Evolutionary conservation across 495 filamentous ascomycete genomes (phyloP).

Genomic region (Trichoderma gamsii): DNA sequence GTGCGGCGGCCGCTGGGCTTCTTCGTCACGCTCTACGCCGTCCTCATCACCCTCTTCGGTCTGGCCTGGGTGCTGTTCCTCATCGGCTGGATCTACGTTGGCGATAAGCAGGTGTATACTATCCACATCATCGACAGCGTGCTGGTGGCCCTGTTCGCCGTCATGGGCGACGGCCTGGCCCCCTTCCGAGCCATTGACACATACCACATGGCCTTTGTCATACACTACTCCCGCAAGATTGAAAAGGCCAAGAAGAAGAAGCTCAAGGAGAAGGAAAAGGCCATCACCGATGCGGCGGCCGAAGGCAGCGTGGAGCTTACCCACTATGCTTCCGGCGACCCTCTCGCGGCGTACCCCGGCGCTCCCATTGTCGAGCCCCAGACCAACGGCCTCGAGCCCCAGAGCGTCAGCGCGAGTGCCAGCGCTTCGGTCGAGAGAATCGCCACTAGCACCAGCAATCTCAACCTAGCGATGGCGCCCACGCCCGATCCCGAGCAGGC

Average conservation of each 20-base stretch:
- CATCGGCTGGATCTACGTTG: slow-evolving; percentile 84
- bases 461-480: slow-evolving; percentile 6
- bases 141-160: slow-evolving; percentile 68
- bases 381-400: neutral
- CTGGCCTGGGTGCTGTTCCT: slow-evolving; percentile 79
- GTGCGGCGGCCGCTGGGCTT: slow-evolving; percentile 66
- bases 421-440: slow-evolving; percentile 36
- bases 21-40: slow-evolving; percentile 72
- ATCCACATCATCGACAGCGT: slow-evolving; percentile 73
- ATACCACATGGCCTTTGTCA: slow-evolving; percentile 73
- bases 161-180: slow-evolving; percentile 71
- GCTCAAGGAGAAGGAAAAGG: neutral
- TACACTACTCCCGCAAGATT: slow-evolving; percentile 29
- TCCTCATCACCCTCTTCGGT: slow-evolving; percentile 72
- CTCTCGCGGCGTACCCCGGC: slow-evolving; percentile 57
- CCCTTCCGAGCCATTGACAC: slow-evolving; percentile 74
- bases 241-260: slow-evolving; percentile 12
- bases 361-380: slow-evolving; percentile 54
- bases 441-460: slow-evolving; percentile 25
- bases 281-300: slow-evolving; percentile 14
- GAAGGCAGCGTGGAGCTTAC: neutral
- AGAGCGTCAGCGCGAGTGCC: slow-evolving; percentile 24
- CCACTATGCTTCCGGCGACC: neutral
- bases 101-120: slow-evolving; percentile 57
- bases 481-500: slow-evolving; percentile 14